These are phyloP conservation scores for Phytopythium sindhum DNA, from an alignment of 352 stramenopile species.

Conservation along the genomic window DNA sequence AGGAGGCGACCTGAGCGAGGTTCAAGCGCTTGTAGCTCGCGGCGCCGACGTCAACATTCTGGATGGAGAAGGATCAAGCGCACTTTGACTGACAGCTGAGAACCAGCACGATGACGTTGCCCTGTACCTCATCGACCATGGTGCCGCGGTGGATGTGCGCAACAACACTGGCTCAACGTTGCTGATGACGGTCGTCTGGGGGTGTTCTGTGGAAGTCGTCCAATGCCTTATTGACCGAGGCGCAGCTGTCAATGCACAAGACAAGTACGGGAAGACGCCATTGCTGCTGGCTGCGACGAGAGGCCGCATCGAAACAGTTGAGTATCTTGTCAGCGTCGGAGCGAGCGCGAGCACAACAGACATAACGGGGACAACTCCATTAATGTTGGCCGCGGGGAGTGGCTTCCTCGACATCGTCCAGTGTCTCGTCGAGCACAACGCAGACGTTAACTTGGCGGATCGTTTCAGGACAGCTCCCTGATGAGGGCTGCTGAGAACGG, in stretches of 20 bases:
- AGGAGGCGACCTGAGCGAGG: background rate
- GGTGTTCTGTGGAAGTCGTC: background rate
- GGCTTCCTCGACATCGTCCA: background rate
- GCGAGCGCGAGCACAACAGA: background rate
- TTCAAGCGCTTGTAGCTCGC: background rate
- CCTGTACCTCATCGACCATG: background rate
- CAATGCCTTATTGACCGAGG: background rate
- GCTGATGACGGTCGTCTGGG: background rate
- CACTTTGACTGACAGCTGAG: background rate
- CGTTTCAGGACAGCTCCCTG: too few relatives aligned
- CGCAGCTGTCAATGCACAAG: background rate
- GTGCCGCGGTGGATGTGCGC: background rate
- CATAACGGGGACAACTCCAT: background rate
- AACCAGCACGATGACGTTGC: background rate
- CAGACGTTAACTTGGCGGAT: conserved; percentile 3
- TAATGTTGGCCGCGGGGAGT: background rate
- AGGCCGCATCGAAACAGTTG: background rate
- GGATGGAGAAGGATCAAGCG: background rate
- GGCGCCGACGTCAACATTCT: background rate
- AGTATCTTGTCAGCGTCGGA: background rate
- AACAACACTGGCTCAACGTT: background rate
- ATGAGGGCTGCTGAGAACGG: background rate
- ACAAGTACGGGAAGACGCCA: background rate
- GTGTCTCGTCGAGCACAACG: background rate
- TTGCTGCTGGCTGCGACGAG: background rate